Evolutionary conservation across 1,139 yeast species (phyloP).

Genomic region (Blastobotrys malaysiensis): DNA sequence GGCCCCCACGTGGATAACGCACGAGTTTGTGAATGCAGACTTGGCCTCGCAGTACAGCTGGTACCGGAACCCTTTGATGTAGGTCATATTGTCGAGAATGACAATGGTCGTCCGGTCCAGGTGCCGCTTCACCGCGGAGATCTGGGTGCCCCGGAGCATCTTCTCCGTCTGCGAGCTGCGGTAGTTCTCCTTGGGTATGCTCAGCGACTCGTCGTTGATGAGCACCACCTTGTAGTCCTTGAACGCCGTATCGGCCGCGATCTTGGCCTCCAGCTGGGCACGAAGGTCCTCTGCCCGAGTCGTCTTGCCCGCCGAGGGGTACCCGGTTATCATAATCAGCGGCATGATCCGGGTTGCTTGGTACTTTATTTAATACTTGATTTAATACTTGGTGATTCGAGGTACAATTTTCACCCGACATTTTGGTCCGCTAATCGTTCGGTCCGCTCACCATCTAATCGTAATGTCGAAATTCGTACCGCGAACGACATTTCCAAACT

Average conservation of each 20-base stretch:
- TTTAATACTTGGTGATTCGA: neutral
- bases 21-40: conserved; percentile 72
- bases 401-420: conserved; percentile 1
- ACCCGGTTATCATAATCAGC: conserved; percentile 73
- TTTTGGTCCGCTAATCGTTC: neutral
- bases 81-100: conserved; percentile 76
- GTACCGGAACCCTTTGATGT: conserved; percentile 92
- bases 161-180: conserved; percentile 51
- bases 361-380: no score
- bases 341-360: conserved; percentile 63
- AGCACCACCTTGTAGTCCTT: conserved; percentile 45
- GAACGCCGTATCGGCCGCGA: conserved; percentile 32
- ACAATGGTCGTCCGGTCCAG: conserved; percentile 66
- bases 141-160: conserved; percentile 74
- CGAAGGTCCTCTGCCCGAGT: conserved; percentile 59
- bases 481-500: conserved; percentile 47
- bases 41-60: conserved; percentile 93
- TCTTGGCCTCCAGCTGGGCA: conserved; percentile 43
- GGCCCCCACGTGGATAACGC: conserved; percentile 73
- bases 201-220: conserved; percentile 73
- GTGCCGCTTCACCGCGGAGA: conserved; percentile 83
- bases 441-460: neutral
- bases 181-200: conserved; percentile 65
- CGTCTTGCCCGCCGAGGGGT: conserved; percentile 81
- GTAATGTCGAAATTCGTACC: conserved; percentile 29